Evolutionary conservation across 495 filamentous ascomycete genomes (phyloP).

Genomic region (Trichoderma reesei): DNA sequence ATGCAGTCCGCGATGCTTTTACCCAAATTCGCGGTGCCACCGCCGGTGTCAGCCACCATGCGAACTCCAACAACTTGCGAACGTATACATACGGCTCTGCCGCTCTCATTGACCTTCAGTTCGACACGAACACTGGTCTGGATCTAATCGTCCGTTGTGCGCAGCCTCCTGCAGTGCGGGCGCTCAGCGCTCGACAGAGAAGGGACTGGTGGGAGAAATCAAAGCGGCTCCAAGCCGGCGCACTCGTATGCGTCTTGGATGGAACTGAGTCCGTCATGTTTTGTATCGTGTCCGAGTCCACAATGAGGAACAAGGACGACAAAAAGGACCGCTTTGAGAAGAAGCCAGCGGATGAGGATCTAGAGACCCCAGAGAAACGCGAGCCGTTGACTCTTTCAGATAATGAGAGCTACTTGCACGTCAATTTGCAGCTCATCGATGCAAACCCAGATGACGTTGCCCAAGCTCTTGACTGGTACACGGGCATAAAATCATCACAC

Average conservation of each 20-base stretch:
- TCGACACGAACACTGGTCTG: slow-evolving; percentile 43
- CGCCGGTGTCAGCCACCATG: slow-evolving; percentile 6
- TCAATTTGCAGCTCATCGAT: slow-evolving; percentile 23
- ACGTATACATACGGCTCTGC: slow-evolving; percentile 35
- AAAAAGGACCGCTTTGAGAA: background rate
- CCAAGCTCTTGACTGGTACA: background rate
- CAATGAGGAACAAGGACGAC: background rate
- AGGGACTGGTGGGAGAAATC: slow-evolving; percentile 52
- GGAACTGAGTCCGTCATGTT: slow-evolving; percentile 20
- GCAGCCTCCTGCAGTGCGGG: slow-evolving; percentile 35
- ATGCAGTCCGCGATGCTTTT: slow-evolving; percentile 40
- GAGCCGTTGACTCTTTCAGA: slow-evolving; percentile 17
- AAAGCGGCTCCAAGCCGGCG: slow-evolving; percentile 46
- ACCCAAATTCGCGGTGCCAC: slow-evolving; percentile 14
- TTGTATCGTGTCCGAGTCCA: background rate
- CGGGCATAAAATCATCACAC: background rate
- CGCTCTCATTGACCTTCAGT: slow-evolving; percentile 24
- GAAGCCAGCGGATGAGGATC: background rate
- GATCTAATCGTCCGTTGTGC: slow-evolving; percentile 45
- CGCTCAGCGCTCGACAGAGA: slow-evolving; percentile 27
- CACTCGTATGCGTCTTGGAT: slow-evolving; percentile 49
- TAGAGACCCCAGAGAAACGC: background rate
- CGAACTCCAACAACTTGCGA: slow-evolving; percentile 13
- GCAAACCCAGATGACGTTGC: slow-evolving; percentile 19
- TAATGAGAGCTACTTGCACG: slow-evolving; percentile 19